Evolutionary conservation across 2,329 filamentous ascomycete genomes (phyloP).

Genomic region (Leptographium wingfieldii): DNA sequence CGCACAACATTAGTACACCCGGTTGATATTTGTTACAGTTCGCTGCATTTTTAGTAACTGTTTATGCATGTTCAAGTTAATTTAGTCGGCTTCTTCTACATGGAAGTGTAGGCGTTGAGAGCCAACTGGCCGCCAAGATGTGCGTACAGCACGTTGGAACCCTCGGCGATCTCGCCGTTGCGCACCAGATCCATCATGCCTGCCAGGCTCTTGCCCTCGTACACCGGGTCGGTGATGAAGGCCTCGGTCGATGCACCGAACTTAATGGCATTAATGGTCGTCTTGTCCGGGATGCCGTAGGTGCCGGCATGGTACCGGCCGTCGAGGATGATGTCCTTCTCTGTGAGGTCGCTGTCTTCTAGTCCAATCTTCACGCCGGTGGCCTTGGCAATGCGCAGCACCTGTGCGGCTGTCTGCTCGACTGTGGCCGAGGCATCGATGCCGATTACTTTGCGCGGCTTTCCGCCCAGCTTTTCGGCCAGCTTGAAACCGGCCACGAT

Average conservation of each 20-base stretch:
- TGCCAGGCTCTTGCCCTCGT: constrained; percentile 63
- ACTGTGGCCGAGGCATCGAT: constrained; percentile 53
- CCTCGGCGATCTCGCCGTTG: constrained; percentile 42
- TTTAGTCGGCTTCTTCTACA: constrained; percentile 12
- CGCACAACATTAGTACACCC: too few species aligned
- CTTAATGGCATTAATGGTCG: constrained; percentile 55
- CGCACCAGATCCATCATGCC: constrained; percentile 58
- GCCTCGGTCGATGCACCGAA: constrained; percentile 57
- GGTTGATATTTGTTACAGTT: background rate
- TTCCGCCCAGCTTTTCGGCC: constrained; percentile 31
- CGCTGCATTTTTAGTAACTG: background rate
- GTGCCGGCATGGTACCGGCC: constrained; percentile 51
- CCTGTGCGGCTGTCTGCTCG: constrained; percentile 49
- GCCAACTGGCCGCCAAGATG: constrained; percentile 60
- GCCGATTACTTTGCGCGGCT: constrained; percentile 45
- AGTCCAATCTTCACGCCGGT: constrained; percentile 54
- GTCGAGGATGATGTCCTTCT: constrained; percentile 50
- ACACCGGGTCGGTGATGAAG: constrained; percentile 64
- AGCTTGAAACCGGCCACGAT: constrained; percentile 64
- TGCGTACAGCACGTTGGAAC: constrained; percentile 57
- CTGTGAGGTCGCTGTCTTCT: constrained; percentile 43
- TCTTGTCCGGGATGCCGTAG: constrained; percentile 55
- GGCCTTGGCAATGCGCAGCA: constrained; percentile 51
- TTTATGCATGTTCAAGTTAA: background rate
- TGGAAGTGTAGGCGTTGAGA: constrained; percentile 50